Percentiles rank a stretch among this genome's conserved stretches.
These are phyloP conservation scores for Aspergillus vadensis DNA, from an alignment of 2,329 filamentous ascomycete genomes.

Conservation along the genomic window DNA sequence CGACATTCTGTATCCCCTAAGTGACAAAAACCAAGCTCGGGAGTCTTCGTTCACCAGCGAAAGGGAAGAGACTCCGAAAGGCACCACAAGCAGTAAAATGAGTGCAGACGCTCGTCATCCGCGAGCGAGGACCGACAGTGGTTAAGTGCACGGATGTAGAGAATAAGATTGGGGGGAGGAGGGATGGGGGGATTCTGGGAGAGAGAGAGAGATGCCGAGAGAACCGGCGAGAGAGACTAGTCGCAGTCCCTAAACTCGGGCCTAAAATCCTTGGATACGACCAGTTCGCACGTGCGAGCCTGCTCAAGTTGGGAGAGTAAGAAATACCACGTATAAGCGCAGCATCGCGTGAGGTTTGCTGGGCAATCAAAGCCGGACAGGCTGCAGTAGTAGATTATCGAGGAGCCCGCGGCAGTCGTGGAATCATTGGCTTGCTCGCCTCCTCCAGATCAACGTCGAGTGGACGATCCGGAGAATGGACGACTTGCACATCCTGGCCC, in stretches of 20 bases:
- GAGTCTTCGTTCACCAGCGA: background rate
- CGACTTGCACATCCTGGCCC: background rate
- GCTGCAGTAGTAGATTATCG: slow-evolving; percentile 8
- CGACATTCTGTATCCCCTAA: slow-evolving; percentile 17
- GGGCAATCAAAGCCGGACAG: background rate
- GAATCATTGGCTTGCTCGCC: slow-evolving; percentile 7
- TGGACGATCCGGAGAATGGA: slow-evolving; percentile 5
- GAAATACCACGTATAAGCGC: slow-evolving; percentile 9
- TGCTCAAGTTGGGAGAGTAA: background rate
- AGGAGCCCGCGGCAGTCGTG: background rate
- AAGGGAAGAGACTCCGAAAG: background rate
- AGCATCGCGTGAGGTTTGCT: slow-evolving; percentile 12
- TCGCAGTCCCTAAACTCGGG: background rate
- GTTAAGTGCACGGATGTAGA: background rate
- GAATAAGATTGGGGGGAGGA: background rate
- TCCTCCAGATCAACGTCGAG: background rate
- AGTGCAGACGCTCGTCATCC: background rate
- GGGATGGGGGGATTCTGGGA: background rate
- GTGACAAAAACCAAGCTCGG: background rate
- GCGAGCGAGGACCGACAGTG: background rate
- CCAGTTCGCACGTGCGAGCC: slow-evolving; percentile 16
- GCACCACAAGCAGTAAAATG: background rate
- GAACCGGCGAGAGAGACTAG: slow-evolving; percentile 6
- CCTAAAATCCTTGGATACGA: slow-evolving; percentile 8
- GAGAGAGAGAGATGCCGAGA: slow-evolving; percentile 4